phyloP scores from a whole-genome alignment of 192 early-diverging fungal species.

The Kappamyces sp. region DNA sequence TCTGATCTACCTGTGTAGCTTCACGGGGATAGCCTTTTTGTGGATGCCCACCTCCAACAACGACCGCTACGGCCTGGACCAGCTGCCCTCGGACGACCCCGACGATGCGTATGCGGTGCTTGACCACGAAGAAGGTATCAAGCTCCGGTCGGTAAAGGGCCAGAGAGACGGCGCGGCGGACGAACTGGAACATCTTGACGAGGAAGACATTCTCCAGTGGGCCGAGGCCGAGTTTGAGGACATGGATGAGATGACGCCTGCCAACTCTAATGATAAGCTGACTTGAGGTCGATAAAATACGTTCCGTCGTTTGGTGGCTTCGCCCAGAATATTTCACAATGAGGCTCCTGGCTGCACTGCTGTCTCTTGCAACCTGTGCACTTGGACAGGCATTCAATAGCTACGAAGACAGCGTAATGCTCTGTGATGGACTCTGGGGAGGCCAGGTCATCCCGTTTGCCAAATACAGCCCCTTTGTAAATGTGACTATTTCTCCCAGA shows the following conservation, averaged over 20 bases:
- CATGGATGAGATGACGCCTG: conserved; percentile 8
- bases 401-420: too few species aligned
- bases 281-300: too few species aligned
- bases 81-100: conserved; percentile 65
- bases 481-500: background rate
- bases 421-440: too few species aligned
- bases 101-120: conserved; percentile 49
- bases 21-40: conserved; percentile 71
- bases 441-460: background rate
- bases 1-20: conserved; percentile 78
- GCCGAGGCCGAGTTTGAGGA: background rate
- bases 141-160: background rate
- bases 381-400: too few species aligned
- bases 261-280: conserved; percentile 4
- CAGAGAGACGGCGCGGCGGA: background rate
- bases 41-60: conserved; percentile 97
- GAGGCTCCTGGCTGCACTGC: too few species aligned
- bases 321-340: too few species aligned
- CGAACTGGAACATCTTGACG: background rate
- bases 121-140: too few species aligned
- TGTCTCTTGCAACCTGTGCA: too few species aligned
- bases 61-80: conserved; percentile 84
- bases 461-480: background rate
- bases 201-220: conserved; percentile 11
- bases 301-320: too few species aligned